Percentiles rank a stretch among this genome's conserved stretches.
Conservation (phyloP, 2,329 filamentous ascomycete species). For the Dactylellina cionopaga region DNA sequence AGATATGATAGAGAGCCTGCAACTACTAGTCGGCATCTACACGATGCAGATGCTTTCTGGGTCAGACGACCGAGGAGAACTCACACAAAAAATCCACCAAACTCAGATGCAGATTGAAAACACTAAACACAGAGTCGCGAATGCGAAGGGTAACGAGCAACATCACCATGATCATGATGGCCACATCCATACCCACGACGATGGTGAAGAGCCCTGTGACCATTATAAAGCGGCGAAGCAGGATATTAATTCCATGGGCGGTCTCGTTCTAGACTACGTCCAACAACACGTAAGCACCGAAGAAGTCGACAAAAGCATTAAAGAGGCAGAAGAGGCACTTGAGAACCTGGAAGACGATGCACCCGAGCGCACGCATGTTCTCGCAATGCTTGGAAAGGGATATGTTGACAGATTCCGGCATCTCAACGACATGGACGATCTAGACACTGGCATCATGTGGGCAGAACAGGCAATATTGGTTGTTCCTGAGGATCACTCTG, state of each 20-base stretch:
- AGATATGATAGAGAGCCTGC: not conserved
- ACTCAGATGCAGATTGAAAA: slow-evolving; percentile 1
- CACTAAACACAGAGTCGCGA: not conserved
- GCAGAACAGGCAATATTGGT: slow-evolving; percentile 9
- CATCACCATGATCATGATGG: not conserved
- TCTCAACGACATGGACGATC: slow-evolving; percentile 6
- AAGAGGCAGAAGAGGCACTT: not conserved
- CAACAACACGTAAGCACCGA: not conserved
- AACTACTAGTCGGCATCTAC: slow-evolving; percentile 1
- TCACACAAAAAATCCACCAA: not conserved
- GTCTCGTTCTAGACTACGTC: not conserved
- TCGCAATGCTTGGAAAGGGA: not conserved
- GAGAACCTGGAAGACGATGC: slow-evolving; percentile 10
- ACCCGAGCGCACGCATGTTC: not conserved
- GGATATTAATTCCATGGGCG: not conserved
- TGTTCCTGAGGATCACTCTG: not conserved
- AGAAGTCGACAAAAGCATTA: not conserved
- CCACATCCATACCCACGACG: not conserved
- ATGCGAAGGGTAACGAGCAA: not conserved
- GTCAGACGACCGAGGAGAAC: not conserved
- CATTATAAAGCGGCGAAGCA: not conserved
- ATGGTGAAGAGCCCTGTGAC: not conserved
- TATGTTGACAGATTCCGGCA: not conserved
- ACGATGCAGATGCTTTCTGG: not conserved
- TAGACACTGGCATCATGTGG: slow-evolving; percentile 19